Base-by-base conservation (phyloP, 2,329 filamentous ascomycete species). In the Aspergillus hortae region DNA sequence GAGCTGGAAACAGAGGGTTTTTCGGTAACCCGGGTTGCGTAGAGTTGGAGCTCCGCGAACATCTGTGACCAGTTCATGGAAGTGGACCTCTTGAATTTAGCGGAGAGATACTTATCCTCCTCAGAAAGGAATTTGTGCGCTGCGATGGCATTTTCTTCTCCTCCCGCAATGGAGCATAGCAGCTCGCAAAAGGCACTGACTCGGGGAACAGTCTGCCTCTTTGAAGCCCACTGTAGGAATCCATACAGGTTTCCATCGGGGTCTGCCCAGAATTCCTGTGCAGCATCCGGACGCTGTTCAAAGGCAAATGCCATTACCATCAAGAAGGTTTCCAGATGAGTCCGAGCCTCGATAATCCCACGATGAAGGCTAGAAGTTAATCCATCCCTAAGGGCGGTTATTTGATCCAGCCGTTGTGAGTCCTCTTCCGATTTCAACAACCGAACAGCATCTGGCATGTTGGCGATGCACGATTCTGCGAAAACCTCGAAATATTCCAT, bases 161-260 rank as follows among this genome's bases (percentile, higher is more conserved):
- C 90, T 47, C 87, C 85, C 0, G 94, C 90, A 44, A 99, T 86
- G 1, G 92, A 88, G 64, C 91, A 89, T 14, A 99, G 78, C 85
- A 99, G 92, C 67, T 97, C 92, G 70, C 94, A 99, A 62, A 97
- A 99, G 11, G 92, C 92, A 55, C 90, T 94, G 53, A 95, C 92
- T 21, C 96, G 81, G n/a, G 94, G 94, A 0, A 95, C 96, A 0
- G 95, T 96, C 55, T 95, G 91, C 62, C 94, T 82, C 61, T 90
- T 87, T 3, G 94, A 96, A n/a, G 92, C 89, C 94, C 94, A 99
- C 58, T 95, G 89, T 67, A 99, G 80, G 67, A 99, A 99, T 0
- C 94, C 94, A 56, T 92, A 89, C 30, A 99, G 77, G 61, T 96
- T 96, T 65, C 91, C 91, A 63, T 99, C 94, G 2, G 88, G 85